Evolutionary conservation across 1,139 yeast species (phyloP), one percentile per base, ranked within the genome.

Genomic region (Yamadazyma dendronema): DNA sequence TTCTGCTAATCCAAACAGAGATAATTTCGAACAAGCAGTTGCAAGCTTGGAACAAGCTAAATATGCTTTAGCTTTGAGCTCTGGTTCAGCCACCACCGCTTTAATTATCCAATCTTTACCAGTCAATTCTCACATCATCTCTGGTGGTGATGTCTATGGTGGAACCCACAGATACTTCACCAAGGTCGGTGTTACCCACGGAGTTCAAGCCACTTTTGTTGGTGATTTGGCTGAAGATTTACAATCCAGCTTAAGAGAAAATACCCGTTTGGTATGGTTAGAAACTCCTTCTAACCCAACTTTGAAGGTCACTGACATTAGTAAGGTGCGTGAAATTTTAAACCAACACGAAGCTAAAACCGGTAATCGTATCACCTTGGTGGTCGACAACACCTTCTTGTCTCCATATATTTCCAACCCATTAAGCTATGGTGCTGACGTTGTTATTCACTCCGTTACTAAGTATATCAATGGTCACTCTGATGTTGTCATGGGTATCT

Each of bases 391-490:
- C 72, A 90, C 97, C 25, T 89, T 90, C 76, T 74, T 90, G 56
- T 88, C 96, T 14, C 97, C 97, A 50, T 92, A 92, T 63, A 68
- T 87, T 56, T 86, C 90, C 45, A 86, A 87, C 70, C 96, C 96
- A 48, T 74, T 87, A 59, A 67, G 63, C 46, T 81, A 74, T 51
- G 96, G 96, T 46, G 96, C 95, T 38, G 95, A 86, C 58, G 75
- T 86, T 42, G 95, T 86, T 39, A 83, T 84, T 32, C 96, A 87
- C 67, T 84, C 95, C 17, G 95, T 87, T 47, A 87, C 96, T 56
- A 87, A 87, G 68, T 87, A 85, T 73, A 83, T 87, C 61, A 87
- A 87, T 59, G 96, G 96, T 48, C 96, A 87, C 67, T 84, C 95
- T 33, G 96, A 87, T 58, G 95, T 87, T 26, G 95, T 87, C 41